These are phyloP conservation scores for Eimeria mitis DNA, from an alignment of 169 alveolate species.

Conservation along the genomic window DNA sequence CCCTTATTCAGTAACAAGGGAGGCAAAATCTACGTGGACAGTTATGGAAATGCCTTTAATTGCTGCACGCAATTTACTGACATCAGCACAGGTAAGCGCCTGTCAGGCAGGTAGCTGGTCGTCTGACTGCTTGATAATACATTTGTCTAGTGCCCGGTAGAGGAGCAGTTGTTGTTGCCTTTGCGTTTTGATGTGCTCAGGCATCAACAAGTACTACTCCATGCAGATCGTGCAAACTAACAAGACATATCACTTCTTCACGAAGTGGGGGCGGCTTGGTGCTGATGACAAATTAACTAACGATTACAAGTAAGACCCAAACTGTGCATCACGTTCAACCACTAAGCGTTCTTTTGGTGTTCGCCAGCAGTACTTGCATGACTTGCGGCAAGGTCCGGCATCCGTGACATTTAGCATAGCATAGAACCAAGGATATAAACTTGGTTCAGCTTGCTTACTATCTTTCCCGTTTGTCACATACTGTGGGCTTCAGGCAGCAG, in stretches of 20 bases:
- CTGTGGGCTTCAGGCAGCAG: slow-evolving; percentile 46
- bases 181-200: background rate
- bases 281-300: slow-evolving; percentile 81
- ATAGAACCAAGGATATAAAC: background rate
- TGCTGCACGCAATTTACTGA: slow-evolving; percentile 80
- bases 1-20: slow-evolving; percentile 75
- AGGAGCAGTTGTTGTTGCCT: background rate
- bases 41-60: slow-evolving; percentile 77
- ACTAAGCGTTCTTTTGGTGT: background rate
- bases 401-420: background rate
- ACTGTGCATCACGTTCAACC: too few relatives aligned
- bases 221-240: slow-evolving; percentile 77
- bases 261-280: slow-evolving; percentile 84
- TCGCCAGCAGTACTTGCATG: background rate
- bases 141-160: background rate
- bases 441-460: background rate
- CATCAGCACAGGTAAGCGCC: slow-evolving; percentile 70
- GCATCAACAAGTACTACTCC: slow-evolving; percentile 82
- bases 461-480: background rate
- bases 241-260: slow-evolving; percentile 67
- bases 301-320: slow-evolving; percentile 57
- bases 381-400: background rate
- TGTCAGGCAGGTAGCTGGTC: background rate
- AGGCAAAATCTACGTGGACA: slow-evolving; percentile 77
- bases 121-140: background rate